Conservation (phyloP, 2,329 filamentous ascomycete species). For the Botrytis squamosa region DNA sequence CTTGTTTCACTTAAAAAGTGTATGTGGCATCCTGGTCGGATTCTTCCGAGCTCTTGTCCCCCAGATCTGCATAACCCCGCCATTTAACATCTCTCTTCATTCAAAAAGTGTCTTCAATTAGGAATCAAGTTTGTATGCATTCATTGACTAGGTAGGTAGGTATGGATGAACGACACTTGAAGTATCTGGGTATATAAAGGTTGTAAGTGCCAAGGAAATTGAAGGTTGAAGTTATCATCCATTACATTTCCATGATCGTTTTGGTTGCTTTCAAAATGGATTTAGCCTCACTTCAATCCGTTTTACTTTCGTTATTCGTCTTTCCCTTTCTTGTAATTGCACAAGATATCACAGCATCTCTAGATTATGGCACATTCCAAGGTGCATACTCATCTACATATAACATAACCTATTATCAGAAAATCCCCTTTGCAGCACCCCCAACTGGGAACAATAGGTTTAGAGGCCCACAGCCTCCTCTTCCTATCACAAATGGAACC, state of each 20-base stretch:
- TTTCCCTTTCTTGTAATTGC: constrained; percentile 14
- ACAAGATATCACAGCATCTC: constrained; percentile 41
- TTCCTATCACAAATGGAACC: constrained; percentile 46
- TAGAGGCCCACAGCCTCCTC: constrained; percentile 57
- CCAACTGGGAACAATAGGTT: constrained; percentile 59
- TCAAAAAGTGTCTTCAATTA: neutral
- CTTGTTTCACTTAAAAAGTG: neutral
- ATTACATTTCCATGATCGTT: neutral
- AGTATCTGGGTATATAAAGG: neutral
- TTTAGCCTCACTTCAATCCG: neutral
- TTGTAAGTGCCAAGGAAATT: constrained; percentile 3
- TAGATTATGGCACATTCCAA: constrained; percentile 53
- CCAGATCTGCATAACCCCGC: neutral
- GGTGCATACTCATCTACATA: constrained; percentile 52
- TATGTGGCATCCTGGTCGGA: neutral
- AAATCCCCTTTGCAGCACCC: constrained; percentile 60
- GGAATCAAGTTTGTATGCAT: neutral
- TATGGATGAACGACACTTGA: neutral
- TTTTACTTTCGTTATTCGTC: neutral
- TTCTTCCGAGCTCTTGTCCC: neutral
- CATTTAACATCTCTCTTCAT: neutral
- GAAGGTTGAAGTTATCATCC: constrained; percentile 9
- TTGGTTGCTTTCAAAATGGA: neutral
- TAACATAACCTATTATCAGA: constrained; percentile 59
- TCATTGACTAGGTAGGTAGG: neutral